These are phyloP conservation scores for Leishmania guyanensis DNA, from an alignment of 208 protist species.

Conservation along the genomic window DNA sequence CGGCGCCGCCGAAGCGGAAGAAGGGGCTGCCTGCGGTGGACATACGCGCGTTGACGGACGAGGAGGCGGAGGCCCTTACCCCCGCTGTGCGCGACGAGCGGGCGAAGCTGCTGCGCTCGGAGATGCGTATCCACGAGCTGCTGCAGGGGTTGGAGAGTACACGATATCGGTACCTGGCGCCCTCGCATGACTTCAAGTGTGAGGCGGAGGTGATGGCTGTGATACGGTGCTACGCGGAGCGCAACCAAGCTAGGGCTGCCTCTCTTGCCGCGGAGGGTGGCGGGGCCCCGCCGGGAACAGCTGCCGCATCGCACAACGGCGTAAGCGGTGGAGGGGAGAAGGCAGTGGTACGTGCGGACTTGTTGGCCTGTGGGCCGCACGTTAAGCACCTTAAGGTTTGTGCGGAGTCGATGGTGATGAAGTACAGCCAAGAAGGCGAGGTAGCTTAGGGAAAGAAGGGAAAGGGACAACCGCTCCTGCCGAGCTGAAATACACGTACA, in stretches of 20 bases:
- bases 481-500: not conserved
- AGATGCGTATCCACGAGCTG: slow-evolving; percentile 58
- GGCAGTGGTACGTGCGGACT: slow-evolving; percentile 33
- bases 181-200: slow-evolving; percentile 56
- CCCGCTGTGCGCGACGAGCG: slow-evolving; percentile 57
- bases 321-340: not conserved
- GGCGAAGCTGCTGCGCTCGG: slow-evolving; percentile 56
- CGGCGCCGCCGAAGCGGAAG: slow-evolving; percentile 29
- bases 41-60: slow-evolving; percentile 47
- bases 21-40: slow-evolving; percentile 52
- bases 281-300: not conserved
- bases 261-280: not conserved
- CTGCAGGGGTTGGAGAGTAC: slow-evolving; percentile 81
- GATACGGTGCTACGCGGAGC: slow-evolving; percentile 61
- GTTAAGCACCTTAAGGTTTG: slow-evolving; percentile 51
- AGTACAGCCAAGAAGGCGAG: slow-evolving; percentile 42
- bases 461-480: not conserved
- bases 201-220: slow-evolving; percentile 63
- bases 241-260: slow-evolving; percentile 21
- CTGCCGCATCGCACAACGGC: not conserved
- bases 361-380: slow-evolving; percentile 55
- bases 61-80: slow-evolving; percentile 42
- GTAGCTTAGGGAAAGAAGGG: slow-evolving; percentile 6
- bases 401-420: slow-evolving; percentile 36
- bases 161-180: slow-evolving; percentile 69